Conservation (phyloP, 1,139 yeast genomes). For the Protomyces inouyei region DNA sequence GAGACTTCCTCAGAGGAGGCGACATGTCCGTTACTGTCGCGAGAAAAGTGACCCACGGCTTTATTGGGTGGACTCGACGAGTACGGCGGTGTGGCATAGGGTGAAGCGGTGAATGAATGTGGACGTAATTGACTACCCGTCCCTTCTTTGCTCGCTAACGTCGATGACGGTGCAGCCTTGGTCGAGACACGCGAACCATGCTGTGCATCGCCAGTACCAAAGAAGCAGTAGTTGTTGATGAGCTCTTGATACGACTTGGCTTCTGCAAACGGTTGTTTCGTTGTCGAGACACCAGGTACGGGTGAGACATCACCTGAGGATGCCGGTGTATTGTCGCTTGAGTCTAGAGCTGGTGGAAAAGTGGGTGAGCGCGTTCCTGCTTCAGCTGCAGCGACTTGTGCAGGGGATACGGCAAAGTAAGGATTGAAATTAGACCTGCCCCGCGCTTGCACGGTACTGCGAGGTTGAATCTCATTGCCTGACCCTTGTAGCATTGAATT, state of each 20-base stretch:
- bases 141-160: background rate
- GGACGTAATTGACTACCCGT: background rate
- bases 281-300: conserved; percentile 5
- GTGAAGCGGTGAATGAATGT: background rate
- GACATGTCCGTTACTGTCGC: background rate
- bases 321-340: conserved; percentile 7
- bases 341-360: conserved; percentile 16
- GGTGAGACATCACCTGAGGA: conserved; percentile 24
- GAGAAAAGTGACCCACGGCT: background rate
- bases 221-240: conserved; percentile 23
- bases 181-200: background rate
- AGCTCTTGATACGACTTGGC: conserved; percentile 11
- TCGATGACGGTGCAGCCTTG: background rate
- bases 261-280: background rate
- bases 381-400: background rate
- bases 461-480: conserved; percentile 8
- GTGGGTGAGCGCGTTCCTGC: conserved; percentile 16
- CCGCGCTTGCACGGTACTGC: conserved; percentile 1
- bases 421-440: conserved; percentile 5
- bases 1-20: background rate
- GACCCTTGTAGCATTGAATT: conserved; percentile 15
- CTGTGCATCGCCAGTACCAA: conserved; percentile 1
- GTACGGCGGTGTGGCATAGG: conserved; percentile 6
- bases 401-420: conserved; percentile 9
- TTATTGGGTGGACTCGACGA: background rate